Percentiles rank a stretch among this genome's conserved stretches.
phyloP scores from a whole-genome alignment of 2,329 filamentous ascomycete genomes.

The Fusarium sp. region DNA sequence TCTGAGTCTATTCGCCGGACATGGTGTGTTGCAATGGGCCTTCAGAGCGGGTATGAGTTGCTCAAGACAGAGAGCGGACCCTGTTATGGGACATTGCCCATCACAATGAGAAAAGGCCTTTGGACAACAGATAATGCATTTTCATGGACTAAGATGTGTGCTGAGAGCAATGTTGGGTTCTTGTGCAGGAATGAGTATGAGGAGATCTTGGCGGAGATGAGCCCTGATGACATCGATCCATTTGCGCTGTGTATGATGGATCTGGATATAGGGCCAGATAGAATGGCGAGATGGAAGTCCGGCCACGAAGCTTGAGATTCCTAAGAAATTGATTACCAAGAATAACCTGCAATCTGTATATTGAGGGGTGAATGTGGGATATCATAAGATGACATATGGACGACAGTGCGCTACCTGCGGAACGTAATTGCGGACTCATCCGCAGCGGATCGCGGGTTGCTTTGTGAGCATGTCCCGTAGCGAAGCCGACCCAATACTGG shows the following conservation, averaged over 20 bases:
- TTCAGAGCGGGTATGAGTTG: conserved; percentile 36
- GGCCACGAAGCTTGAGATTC: neutral
- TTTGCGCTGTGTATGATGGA: conserved; percentile 31
- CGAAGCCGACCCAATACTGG: neutral
- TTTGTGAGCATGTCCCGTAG: neutral
- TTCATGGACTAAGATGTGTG: conserved; percentile 39
- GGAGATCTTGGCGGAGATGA: neutral
- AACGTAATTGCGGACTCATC: neutral
- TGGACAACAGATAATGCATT: conserved; percentile 46
- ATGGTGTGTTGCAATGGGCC: conserved; percentile 42
- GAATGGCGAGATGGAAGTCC: conserved; percentile 19
- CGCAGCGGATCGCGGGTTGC: neutral
- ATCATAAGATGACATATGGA: too few relatives aligned
- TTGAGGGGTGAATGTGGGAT: too few relatives aligned
- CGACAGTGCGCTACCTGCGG: too few relatives aligned
- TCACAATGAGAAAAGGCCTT: conserved; percentile 46
- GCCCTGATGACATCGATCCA: conserved; percentile 10
- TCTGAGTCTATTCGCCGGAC: conserved; percentile 50
- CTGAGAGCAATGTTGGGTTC: conserved; percentile 32
- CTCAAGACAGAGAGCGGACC: conserved; percentile 23
- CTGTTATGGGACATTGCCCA: conserved; percentile 30
- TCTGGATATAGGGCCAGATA: conserved; percentile 24
- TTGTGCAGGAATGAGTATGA: conserved; percentile 31
- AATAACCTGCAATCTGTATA: too few relatives aligned
- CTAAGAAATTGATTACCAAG: too few relatives aligned